Conservation (phyloP, 2,329 filamentous ascomycete genomes). For the Arachnomyces sp. region DNA sequence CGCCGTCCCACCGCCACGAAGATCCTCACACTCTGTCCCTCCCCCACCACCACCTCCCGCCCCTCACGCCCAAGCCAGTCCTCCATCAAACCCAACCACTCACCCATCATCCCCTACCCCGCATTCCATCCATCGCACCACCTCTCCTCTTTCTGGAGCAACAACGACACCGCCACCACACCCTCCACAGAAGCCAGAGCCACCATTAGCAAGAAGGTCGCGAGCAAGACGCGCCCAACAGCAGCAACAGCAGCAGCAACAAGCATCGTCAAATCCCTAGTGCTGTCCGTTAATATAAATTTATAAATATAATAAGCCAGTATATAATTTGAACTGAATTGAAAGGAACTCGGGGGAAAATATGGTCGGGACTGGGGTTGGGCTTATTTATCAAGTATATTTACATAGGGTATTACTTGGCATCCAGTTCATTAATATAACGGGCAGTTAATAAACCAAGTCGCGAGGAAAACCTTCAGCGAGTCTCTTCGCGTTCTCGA, state of each 20-base stretch:
- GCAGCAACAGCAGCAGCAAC: constrained; percentile 21
- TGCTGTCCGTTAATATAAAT: too few relatives aligned
- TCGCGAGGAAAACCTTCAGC: too few relatives aligned
- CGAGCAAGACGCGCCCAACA: constrained; percentile 23
- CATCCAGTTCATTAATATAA: too few relatives aligned
- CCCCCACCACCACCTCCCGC: constrained; percentile 12
- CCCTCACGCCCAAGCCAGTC: constrained; percentile 5
- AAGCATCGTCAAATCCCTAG: constrained; percentile 7
- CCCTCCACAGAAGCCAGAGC: constrained; percentile 24
- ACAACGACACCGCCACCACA: constrained; percentile 12
- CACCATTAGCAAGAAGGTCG: constrained; percentile 35
- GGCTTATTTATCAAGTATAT: too few relatives aligned
- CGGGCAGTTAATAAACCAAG: too few relatives aligned
- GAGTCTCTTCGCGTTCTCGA: too few relatives aligned
- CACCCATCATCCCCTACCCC: not conserved
- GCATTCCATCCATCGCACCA: not conserved
- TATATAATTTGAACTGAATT: not conserved
- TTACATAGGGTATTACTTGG: too few relatives aligned
- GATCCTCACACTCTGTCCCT: constrained; percentile 25
- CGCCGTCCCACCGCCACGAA: constrained; percentile 33
- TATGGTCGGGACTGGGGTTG: not conserved
- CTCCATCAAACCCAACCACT: constrained; percentile 4
- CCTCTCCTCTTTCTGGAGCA: not conserved
- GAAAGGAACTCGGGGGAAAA: too few relatives aligned
- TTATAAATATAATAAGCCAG: too few relatives aligned